Evolutionary conservation across 805 yeast species (phyloP).

Genomic region (Scheffersomyces amazonensis): DNA sequence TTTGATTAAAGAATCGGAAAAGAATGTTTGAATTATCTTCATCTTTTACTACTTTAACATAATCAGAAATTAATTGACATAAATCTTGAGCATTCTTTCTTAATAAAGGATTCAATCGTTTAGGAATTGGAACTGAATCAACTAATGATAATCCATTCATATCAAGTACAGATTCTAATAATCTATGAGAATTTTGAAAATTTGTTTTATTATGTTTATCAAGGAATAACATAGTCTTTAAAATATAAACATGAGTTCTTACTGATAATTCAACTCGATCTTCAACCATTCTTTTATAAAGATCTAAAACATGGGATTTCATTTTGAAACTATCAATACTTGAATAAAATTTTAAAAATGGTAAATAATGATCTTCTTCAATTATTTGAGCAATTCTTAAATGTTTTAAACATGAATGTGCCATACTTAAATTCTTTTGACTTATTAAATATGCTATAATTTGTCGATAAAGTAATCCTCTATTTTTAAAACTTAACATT

Average conservation of each 20-base stretch:
- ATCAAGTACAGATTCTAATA: constrained; percentile 26
- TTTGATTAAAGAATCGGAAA: constrained; percentile 25
- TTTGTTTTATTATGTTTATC: constrained; percentile 12
- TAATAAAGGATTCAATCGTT: constrained; percentile 6
- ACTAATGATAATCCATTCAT: constrained; percentile 23
- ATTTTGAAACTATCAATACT: constrained; percentile 13
- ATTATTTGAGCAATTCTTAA: constrained; percentile 14
- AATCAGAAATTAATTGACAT: constrained; percentile 23
- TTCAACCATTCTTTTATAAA: constrained; percentile 33
- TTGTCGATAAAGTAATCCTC: constrained; percentile 8
- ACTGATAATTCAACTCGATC: constrained; percentile 20
- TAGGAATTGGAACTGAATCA: constrained; percentile 1
- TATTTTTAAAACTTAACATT: constrained; percentile 6
- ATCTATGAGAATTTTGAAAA: constrained; percentile 12
- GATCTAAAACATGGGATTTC: constrained; percentile 21
- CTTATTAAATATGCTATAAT: not conserved
- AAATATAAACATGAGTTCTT: constrained; percentile 26
- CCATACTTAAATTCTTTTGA: constrained; percentile 10
- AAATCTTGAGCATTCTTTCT: constrained; percentile 16
- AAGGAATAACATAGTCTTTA: constrained; percentile 23
- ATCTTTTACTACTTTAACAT: constrained; percentile 13
- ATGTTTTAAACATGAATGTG: constrained; percentile 16
- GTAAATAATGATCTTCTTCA: constrained; percentile 25
- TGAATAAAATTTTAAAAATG: constrained; percentile 24
- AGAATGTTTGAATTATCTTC: constrained; percentile 20